Percentiles rank a stretch among this genome's conserved stretches.
Conservation (phyloP, 2,329 filamentous ascomycete genomes). For the Fusarium liriodendri region DNA sequence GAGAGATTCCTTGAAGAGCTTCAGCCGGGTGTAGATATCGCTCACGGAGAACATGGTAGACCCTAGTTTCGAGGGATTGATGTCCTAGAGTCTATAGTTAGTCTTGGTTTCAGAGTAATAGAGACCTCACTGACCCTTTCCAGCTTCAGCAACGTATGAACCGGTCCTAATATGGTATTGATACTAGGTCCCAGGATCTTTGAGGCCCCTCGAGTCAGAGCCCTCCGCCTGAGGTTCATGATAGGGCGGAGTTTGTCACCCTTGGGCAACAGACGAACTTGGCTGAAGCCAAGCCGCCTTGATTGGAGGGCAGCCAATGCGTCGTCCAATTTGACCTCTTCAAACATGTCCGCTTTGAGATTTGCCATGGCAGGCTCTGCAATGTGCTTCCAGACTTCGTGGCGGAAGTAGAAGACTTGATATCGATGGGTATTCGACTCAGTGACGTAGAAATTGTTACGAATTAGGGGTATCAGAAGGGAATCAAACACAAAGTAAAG, state of each 20-base stretch:
- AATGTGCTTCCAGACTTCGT: conserved; percentile 87
- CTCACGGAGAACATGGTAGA: conserved; percentile 83
- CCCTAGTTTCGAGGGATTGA: conserved; percentile 73
- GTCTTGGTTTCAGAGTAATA: neutral
- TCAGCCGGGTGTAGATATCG: conserved; percentile 81
- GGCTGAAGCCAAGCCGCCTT: conserved; percentile 78
- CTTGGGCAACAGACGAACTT: conserved; percentile 87
- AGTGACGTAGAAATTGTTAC: conserved; percentile 92
- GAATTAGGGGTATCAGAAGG: conserved; percentile 85
- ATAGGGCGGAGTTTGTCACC: conserved; percentile 81
- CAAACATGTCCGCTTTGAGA: conserved; percentile 80
- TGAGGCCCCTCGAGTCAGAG: conserved; percentile 68
- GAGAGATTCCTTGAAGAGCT: conserved; percentile 71
- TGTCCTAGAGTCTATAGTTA: conserved; percentile 45
- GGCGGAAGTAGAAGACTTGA: conserved; percentile 90
- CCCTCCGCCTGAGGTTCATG: conserved; percentile 81
- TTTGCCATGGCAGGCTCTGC: conserved; percentile 76
- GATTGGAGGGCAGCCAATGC: conserved; percentile 69
- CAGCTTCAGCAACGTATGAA: conserved; percentile 80
- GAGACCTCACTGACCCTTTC: conserved; percentile 70
- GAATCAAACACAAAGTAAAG: conserved; percentile 96
- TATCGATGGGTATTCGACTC: conserved; percentile 86
- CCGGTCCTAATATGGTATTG: conserved; percentile 71
- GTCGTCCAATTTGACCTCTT: conserved; percentile 73
- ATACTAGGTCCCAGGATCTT: conserved; percentile 65